A percentile compares a stretch with the other conserved stretches of the same genome.
phyloP scores from a whole-genome alignment of 257 asterid genomes.

The Ilex aquifolium region DNA sequence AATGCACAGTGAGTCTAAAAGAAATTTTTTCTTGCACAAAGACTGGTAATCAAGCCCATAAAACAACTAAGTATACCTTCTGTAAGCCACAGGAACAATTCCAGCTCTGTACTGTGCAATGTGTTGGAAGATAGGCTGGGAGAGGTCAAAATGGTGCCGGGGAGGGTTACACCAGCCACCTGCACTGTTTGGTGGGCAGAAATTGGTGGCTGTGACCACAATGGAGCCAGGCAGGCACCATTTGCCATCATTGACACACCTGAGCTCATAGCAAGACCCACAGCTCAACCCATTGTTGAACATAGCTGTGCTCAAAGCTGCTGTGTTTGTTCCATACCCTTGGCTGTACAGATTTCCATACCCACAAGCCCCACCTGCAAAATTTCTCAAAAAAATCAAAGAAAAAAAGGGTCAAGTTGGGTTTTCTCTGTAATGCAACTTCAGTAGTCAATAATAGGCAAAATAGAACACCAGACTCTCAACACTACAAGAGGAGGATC shows the following conservation, averaged over 20 bases:
- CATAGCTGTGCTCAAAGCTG: slow-evolving; percentile 83
- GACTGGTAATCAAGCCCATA: too few relatives aligned
- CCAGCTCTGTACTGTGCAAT: slow-evolving; percentile 84
- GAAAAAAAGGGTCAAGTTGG: too few relatives aligned
- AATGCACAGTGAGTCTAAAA: too few relatives aligned
- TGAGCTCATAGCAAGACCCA: slow-evolving; percentile 68
- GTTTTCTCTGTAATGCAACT: too few relatives aligned
- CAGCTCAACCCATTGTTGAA: slow-evolving; percentile 91
- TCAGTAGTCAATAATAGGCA: too few relatives aligned
- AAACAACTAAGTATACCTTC: slow-evolving; percentile 35
- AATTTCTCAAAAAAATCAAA: neutral
- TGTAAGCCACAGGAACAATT: slow-evolving; percentile 79
- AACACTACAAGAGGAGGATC: too few relatives aligned
- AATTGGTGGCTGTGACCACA: slow-evolving; percentile 78
- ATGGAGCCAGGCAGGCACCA: slow-evolving; percentile 60
- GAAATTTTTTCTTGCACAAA: too few relatives aligned
- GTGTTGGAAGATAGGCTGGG: slow-evolving; percentile 80
- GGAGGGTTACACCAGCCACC: slow-evolving; percentile 99
- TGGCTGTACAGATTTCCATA: slow-evolving; percentile 86
- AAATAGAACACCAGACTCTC: too few relatives aligned
- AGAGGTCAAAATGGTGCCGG: slow-evolving; percentile 69
- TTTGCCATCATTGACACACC: slow-evolving; percentile 33
- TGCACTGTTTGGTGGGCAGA: slow-evolving; percentile 83
- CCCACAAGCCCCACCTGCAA: slow-evolving; percentile 89
- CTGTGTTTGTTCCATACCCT: slow-evolving; percentile 91